Conservation (phyloP, 140 eudicot genomes). For the Anethum foeniculum region DNA sequence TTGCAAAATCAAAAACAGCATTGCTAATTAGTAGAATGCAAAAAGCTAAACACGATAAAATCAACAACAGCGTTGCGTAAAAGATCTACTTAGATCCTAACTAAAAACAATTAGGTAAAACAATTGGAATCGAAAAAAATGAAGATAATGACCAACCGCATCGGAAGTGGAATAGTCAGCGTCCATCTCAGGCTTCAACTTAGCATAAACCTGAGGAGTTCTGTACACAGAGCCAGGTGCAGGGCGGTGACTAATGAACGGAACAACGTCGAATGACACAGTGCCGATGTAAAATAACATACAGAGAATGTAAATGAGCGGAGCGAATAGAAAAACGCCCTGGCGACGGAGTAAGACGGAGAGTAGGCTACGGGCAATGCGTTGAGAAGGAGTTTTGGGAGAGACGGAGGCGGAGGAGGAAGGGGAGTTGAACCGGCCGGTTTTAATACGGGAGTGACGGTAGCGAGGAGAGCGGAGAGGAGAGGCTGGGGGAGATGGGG, state of each 20-base stretch:
- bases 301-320: slow-evolving; percentile 51
- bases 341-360: slow-evolving; percentile 60
- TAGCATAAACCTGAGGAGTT: slow-evolving; percentile 69
- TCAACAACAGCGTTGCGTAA: background rate
- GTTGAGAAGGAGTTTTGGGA: slow-evolving; percentile 34
- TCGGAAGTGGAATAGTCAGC: slow-evolving; percentile 55
- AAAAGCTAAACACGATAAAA: background rate
- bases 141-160: slow-evolving; percentile 43
- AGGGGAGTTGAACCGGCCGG: slow-evolving; percentile 25
- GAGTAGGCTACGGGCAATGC: slow-evolving; percentile 39
- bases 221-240: slow-evolving; percentile 73
- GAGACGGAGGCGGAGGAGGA: slow-evolving; percentile 12
- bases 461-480: slow-evolving; percentile 67
- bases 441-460: slow-evolving; percentile 43
- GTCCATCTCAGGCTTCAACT: slow-evolving; percentile 72
- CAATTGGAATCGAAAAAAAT: background rate
- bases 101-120: too few relatives aligned
- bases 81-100: background rate
- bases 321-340: slow-evolving; percentile 64
- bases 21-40: background rate
- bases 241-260: slow-evolving; percentile 28
- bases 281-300: slow-evolving; percentile 54
- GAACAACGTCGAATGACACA: slow-evolving; percentile 46
- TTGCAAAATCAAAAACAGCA: background rate
- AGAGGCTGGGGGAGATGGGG: slow-evolving; percentile 66